Percentiles rank a stretch among this genome's conserved stretches.
Conservation (phyloP, 2,329 filamentous ascomycete genomes). For the Xylariaceae sp. region DNA sequence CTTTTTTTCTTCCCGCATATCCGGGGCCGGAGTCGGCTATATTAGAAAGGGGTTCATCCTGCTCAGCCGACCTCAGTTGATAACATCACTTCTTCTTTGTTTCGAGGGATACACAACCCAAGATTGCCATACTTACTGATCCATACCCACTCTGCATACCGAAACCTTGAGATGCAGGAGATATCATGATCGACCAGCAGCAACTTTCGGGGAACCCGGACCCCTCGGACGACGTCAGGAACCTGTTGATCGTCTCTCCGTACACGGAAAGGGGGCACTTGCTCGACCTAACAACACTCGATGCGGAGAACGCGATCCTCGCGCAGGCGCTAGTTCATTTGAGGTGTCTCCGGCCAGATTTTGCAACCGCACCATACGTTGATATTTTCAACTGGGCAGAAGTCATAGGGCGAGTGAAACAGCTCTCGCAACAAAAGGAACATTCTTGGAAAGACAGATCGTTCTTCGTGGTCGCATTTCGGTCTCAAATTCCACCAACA, state of each 20-base stretch:
- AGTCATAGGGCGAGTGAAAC: constrained; percentile 54
- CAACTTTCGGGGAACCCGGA: constrained; percentile 5
- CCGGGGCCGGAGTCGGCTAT: constrained; percentile 1
- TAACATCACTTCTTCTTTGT: constrained; percentile 7
- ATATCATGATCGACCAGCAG: constrained; percentile 14
- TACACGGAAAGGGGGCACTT: constrained; percentile 68
- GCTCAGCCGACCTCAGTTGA: neutral
- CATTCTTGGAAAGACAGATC: constrained; percentile 54
- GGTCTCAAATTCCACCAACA: constrained; percentile 62
- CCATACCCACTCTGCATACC: neutral
- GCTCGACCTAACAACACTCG: constrained; percentile 64
- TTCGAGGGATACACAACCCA: neutral
- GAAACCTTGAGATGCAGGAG: constrained; percentile 1
- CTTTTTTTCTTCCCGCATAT: neutral
- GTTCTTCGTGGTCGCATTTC: constrained; percentile 84
- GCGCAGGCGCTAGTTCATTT: constrained; percentile 65
- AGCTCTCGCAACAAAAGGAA: constrained; percentile 43
- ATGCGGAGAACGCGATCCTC: constrained; percentile 61
- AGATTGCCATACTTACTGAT: constrained; percentile 1
- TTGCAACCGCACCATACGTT: constrained; percentile 69
- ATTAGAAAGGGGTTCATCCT: constrained; percentile 3
- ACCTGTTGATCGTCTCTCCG: constrained; percentile 62
- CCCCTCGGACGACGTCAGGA: constrained; percentile 12
- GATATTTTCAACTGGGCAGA: constrained; percentile 72
- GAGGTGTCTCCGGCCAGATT: constrained; percentile 58